Percentiles rank a stretch among this genome's conserved stretches.
These are phyloP conservation scores for Chionographis japonica DNA, from an alignment of 106 monocot genomes.

Conservation along the genomic window DNA sequence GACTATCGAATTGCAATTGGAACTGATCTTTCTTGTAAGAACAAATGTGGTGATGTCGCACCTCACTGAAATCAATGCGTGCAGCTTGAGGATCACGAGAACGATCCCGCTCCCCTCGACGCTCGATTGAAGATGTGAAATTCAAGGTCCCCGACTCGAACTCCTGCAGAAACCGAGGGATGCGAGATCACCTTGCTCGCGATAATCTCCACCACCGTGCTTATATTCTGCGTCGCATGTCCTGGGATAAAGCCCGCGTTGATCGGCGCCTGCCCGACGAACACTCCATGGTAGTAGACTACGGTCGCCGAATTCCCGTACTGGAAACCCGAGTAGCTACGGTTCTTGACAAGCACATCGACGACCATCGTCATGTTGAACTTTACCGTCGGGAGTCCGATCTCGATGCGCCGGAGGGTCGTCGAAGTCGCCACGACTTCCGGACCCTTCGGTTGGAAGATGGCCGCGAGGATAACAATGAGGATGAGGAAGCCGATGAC, in stretches of 20 bases:
- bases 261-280: slow-evolving; percentile 29
- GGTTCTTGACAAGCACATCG: slow-evolving; percentile 27
- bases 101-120: slow-evolving; percentile 31
- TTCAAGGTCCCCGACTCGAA: slow-evolving; percentile 13
- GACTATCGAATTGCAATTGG: slow-evolving; percentile 20
- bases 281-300: slow-evolving; percentile 22
- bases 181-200: slow-evolving; percentile 1
- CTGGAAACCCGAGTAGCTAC: slow-evolving; percentile 29
- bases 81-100: slow-evolving; percentile 20
- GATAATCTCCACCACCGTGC: slow-evolving; percentile 14
- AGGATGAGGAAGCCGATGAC: slow-evolving; percentile 15
- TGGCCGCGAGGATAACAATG: slow-evolving; percentile 6
- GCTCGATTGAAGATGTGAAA: slow-evolving; percentile 11
- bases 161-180: slow-evolving; percentile 18
- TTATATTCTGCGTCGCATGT: slow-evolving; percentile 15
- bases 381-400: not conserved
- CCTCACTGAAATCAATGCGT: slow-evolving; percentile 1
- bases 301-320: slow-evolving; percentile 12
- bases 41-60: slow-evolving; percentile 22
- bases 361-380: slow-evolving; percentile 20
- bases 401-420: slow-evolving; percentile 8
- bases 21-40: not conserved
- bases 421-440: slow-evolving; percentile 6
- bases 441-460: slow-evolving; percentile 30
- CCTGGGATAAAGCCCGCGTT: slow-evolving; percentile 19